phyloP scores from a whole-genome alignment of 768 basidiomycete genomes.

The Tephrocybe rancida region DNA sequence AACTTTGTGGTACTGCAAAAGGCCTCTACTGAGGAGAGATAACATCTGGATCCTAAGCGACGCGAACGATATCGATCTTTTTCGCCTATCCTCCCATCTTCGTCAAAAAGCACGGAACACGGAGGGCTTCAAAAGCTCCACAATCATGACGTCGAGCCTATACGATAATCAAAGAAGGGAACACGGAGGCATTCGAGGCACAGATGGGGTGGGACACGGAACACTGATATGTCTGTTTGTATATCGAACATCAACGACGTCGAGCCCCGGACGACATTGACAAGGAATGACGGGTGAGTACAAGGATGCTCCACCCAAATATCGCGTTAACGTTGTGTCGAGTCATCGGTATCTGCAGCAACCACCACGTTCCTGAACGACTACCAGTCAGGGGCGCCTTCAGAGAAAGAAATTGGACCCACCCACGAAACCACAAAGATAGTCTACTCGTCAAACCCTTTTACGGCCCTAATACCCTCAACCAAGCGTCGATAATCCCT shows the following conservation, averaged over 20 bases:
- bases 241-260: background rate
- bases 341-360: background rate
- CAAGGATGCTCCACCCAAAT: background rate
- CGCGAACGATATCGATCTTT: too few relatives aligned
- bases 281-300: background rate
- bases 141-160: background rate
- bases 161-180: background rate
- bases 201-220: slow-evolving; percentile 9
- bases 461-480: slow-evolving; percentile 60
- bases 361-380: background rate
- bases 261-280: background rate
- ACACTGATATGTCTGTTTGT: background rate
- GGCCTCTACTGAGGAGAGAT: too few relatives aligned
- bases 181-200: background rate
- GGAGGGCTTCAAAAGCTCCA: too few relatives aligned
- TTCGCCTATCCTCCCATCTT: too few relatives aligned
- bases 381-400: background rate
- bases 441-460: slow-evolving; percentile 53
- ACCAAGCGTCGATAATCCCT: slow-evolving; percentile 81
- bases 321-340: background rate
- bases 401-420: background rate
- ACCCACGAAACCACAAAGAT: slow-evolving; percentile 3
- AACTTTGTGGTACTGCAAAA: too few relatives aligned
- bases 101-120: too few relatives aligned
- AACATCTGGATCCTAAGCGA: too few relatives aligned